Evolutionary conservation across 2,329 filamentous ascomycete genomes (phyloP), one percentile per base, ranked within the genome.

Genomic region (Proliferodiscus dingleyae): DNA sequence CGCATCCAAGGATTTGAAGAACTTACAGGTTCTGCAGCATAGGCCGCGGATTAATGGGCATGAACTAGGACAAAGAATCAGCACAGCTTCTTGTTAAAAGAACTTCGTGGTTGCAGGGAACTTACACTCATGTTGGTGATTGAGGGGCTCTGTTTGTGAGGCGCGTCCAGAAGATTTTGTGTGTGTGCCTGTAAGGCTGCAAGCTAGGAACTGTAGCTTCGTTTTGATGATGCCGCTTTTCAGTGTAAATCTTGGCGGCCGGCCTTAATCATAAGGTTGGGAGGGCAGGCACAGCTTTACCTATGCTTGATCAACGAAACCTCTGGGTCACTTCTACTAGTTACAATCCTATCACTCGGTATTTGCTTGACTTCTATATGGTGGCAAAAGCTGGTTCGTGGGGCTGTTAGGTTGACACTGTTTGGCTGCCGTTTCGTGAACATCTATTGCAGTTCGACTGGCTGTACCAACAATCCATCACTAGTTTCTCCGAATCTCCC

Each of bases 11-110:
- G 34, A 15, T 23, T 34, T 11, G 37, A 38, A 22, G 26, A 52
- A 78, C 82, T 61, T 81, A 89, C 83, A 96, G 83, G 65, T 83
- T 83, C 74, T 96, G 89, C 66, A 98, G 85, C 78, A 96, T 89
- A 34, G 93, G 93, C 68, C 91, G 88, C 64, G 93, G 93, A 78
- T 98, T 98, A 64, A 97, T 77, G 54, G 93, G 93, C 67, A 94
- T 84, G 73, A 95, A 94, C 80, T 84, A 50, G 40, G 21, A n/a
- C 6, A 26, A 46, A 37, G 22, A 29, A 48, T 64, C 56, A 64
- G 59, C 37, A n/a, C 15, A 22, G 9, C 2, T 36, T 22, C 19
- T 40, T 21, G 32, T 26, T 2, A n/a, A 41, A 36, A 15, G 28
- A 3, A 13, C 11, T 15, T 11, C 6, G 29, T 15, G 41, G 33